Base-by-base conservation (phyloP, 192 early-diverging fungal species). In the Podila epigama region DNA sequence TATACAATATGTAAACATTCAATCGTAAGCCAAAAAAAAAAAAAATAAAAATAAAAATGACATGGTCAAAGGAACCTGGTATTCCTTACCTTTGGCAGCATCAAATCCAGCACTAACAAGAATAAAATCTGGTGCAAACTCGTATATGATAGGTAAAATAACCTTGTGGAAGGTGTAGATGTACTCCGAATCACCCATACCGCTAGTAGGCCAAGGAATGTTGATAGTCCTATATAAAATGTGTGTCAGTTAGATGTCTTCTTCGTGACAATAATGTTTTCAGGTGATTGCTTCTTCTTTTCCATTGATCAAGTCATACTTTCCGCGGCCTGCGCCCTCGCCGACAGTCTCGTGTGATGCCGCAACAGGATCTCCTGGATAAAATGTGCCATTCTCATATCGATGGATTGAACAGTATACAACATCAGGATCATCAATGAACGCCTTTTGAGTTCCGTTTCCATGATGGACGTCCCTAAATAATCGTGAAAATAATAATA, bases 101-200 rank as follows among this genome's bases (percentile, higher is more conserved):
- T 98, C 96, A 69, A 97, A 98, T 12, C 96, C 96, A 10, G 93
- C 89, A 1, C 93, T 92, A 2, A 98, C 94, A 18, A 91, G 86
- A 37, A 97, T 87, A 36, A 98, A 71, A 55, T 96, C 89, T 0
- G 96, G 96, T 3, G 66, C 61, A 75, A 96, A 97, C 79, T 96
- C 94, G 8, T 75, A 64, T 5, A 93, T 92, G 52, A 95, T 87
- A 3, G 96, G 96, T 82, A 98, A 84, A 10, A 97, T 58, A 5
- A 98, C 44, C 40, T 81, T 79, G 35, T 91, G 57, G 69, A 96
- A 97, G 1, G 92, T 93, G 58, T 94, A 88, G 4, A 97, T 66
- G 75, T 98, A 98, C 73, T 97, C 96, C 4, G 89, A 86, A 59
- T 97, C 96, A 33, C 83, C 84, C 85, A 93, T 86, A 0, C 94